phyloP scores from a whole-genome alignment of 139 green algal genomes.

The Micractinium conductrix region DNA sequence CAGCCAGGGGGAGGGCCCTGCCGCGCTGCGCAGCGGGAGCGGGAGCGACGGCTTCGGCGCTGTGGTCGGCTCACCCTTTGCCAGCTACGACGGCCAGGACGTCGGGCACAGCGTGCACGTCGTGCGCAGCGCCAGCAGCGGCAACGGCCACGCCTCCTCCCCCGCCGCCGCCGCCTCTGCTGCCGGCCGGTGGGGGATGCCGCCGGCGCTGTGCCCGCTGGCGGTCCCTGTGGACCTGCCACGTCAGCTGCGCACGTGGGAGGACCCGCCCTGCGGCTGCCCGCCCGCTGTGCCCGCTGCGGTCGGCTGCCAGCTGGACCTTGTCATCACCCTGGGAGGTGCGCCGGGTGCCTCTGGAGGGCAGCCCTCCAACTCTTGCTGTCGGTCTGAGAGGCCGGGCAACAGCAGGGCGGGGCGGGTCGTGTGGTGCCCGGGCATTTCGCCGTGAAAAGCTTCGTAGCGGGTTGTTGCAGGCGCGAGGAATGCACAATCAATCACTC shows the following conservation, averaged over 20 bases:
- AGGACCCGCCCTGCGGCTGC: constrained; percentile 16
- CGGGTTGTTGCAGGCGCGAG: too few relatives aligned
- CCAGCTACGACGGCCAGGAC: constrained; percentile 6
- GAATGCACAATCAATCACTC: too few relatives aligned
- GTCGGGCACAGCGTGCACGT: not conserved
- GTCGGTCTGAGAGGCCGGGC: too few relatives aligned
- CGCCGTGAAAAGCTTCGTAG: too few relatives aligned
- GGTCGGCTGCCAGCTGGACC: constrained; percentile 64
- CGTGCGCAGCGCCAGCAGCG: not conserved
- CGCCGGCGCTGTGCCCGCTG: not conserved
- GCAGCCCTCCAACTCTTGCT: too few relatives aligned
- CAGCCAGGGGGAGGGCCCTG: not conserved
- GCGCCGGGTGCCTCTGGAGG: too few relatives aligned
- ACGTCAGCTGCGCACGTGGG: constrained; percentile 28
- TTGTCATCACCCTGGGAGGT: constrained; percentile 85
- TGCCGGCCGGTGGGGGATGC: not conserved
- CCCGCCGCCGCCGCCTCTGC: not conserved
- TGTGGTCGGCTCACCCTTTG: too few relatives aligned
- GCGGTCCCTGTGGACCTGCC: not conserved
- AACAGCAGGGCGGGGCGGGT: too few relatives aligned
- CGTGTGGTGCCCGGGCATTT: too few relatives aligned
- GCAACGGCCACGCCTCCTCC: not conserved
- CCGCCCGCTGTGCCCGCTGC: constrained; percentile 12
- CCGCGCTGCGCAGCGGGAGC: not conserved
- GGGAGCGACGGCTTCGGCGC: not conserved